Evolutionary conservation across 441 rosid genomes (phyloP).

Genomic region (Kokia cookei): DNA sequence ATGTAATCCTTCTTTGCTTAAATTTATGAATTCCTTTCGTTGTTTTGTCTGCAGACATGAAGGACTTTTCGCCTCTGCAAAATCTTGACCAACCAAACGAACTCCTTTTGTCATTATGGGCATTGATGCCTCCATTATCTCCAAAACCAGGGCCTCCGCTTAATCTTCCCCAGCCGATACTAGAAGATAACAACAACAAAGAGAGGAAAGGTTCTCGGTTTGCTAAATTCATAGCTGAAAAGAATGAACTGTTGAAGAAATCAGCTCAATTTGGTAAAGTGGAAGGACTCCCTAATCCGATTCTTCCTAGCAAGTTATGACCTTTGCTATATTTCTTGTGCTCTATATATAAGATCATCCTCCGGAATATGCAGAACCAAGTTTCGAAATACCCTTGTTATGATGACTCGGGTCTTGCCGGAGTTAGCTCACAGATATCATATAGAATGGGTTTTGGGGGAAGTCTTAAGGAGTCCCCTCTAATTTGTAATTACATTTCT

Average conservation of each 20-base stretch:
- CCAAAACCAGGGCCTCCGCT: constrained; percentile 47
- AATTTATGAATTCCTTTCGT: background rate
- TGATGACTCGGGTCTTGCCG: background rate
- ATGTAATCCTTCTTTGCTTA: background rate
- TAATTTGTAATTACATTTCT: background rate
- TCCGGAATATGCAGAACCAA: background rate
- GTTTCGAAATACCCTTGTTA: background rate
- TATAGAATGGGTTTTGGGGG: background rate
- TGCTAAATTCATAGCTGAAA: constrained; percentile 71
- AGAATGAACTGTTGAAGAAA: constrained; percentile 35
- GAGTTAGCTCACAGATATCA: background rate
- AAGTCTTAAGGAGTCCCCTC: too few species aligned
- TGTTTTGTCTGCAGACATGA: constrained; percentile 44
- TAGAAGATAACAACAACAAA: constrained; percentile 35
- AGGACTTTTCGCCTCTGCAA: constrained; percentile 41
- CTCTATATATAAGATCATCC: background rate
- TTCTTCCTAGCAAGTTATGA: constrained; percentile 69
- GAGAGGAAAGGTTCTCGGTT: constrained; percentile 76
- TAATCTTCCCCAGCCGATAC: constrained; percentile 28
- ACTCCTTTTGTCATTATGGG: constrained; percentile 76
- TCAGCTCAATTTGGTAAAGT: constrained; percentile 19
- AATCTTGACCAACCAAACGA: constrained; percentile 63
- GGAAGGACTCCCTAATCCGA: constrained; percentile 27
- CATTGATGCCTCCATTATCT: constrained; percentile 67
- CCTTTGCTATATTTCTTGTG: background rate